Conservation (phyloP, 306 rosid species). For the Cicer bijugum region DNA sequence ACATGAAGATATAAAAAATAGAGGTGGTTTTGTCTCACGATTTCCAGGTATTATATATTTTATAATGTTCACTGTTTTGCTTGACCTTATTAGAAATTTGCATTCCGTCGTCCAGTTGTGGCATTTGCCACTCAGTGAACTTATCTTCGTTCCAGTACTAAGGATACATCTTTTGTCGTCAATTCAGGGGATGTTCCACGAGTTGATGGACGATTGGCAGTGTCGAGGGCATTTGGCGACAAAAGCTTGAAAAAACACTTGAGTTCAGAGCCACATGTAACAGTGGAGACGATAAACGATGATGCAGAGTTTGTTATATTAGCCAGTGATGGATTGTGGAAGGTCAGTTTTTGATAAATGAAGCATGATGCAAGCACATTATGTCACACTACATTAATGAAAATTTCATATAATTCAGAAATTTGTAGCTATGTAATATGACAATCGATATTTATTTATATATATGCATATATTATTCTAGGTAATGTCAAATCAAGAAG, state of each 20-base stretch:
- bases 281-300: conserved; percentile 59
- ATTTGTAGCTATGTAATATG: too few relatives aligned
- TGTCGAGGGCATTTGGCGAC: conserved; percentile 96
- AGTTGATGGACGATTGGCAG: conserved; percentile 92
- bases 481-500: conserved; percentile 98
- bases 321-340: conserved; percentile 99
- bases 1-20: conserved; percentile 65
- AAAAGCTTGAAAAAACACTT: conserved; percentile 92
- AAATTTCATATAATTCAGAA: too few relatives aligned
- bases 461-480: conserved; percentile 39
- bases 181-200: conserved; percentile 88
- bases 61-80: not conserved
- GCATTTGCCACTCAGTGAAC: conserved; percentile 32
- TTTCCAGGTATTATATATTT: conserved; percentile 74
- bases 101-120: conserved; percentile 1
- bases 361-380: conserved; percentile 26
- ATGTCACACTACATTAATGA: not conserved
- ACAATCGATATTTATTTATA: too few relatives aligned
- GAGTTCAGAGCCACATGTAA: conserved; percentile 83
- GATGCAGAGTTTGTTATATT: conserved; percentile 73
- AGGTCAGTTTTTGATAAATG: conserved; percentile 62
- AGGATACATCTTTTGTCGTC: conserved; percentile 44
- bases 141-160: conserved; percentile 38
- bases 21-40: conserved; percentile 90
- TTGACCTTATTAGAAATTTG: conserved; percentile 7